Base-by-base conservation (phyloP, 2,329 filamentous ascomycete species). In the Neurospora crassa region DNA sequence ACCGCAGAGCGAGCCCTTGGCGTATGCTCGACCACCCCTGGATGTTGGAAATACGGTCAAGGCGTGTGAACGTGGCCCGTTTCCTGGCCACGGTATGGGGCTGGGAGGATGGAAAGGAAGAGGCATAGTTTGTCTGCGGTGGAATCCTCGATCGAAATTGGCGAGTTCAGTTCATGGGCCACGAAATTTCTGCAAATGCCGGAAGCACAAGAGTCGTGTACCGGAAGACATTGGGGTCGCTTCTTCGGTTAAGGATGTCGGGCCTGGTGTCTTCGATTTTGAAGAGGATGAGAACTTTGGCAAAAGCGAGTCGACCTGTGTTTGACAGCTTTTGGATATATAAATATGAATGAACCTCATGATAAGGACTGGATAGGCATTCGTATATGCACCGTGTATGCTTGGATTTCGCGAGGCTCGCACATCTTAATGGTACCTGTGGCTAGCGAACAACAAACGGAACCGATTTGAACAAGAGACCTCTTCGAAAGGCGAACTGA, bases 11-110 rank as follows among this genome's bases (percentile, higher is more conserved):
- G 40, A 97, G 92, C 72, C 96, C 96, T 14, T 99, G 96, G 96
- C 92, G 95, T 78, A 99, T 99, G 94, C 88, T 97, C 74, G 96
- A 99, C 79, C 96, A 99, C 82, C 96, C 96, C 1, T 99, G 96
- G 96, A 97, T 99, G 91, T 85, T 93, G 59, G 96, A 99, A 78
- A 98, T 98, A 93, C 91, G 91, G 78, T 87, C 89, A 70, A 98
- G 97, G 85, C 93, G 96, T 76, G 96, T 99, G 80, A 98, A 98
- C 82, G 98, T 99, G 94, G 89, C 89, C 75, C 92, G 94, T 78
- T 99, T 97, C 82, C 87, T 99, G 72, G 90, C 91, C 73, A 94
- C 96, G 77, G 96, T 99, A 63, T 99, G 96, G 96, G 96, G 94
- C 72, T 99, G 96, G 96, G 90, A 96, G 74, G 90, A 93, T n/a